Evolutionary conservation across 768 basidiomycete species (phyloP), one percentile per base, ranked within the genome.

Genomic region (Ramaria rubella): DNA sequence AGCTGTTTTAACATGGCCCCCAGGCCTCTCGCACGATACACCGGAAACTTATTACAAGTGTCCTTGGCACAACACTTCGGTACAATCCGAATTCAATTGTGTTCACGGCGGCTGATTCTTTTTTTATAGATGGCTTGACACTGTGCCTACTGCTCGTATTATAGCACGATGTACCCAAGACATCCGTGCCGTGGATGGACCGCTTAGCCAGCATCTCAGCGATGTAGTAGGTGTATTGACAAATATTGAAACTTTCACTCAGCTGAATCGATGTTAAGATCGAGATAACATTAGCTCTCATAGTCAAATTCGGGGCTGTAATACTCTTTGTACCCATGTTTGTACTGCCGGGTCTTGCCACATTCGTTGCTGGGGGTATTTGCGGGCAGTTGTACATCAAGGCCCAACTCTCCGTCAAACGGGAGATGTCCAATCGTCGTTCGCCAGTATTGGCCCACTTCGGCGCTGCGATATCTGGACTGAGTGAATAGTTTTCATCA

Each of bases 151-250:
- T 0, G 77, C 78, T n/a, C 78, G 86, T 4, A 78, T 89, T 50
- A 80, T 86, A 40, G 72, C 82, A 27, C 76, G 85, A 49, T 81
- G 81, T 65, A 87, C 85, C 1, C 79, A 83, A 53, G 86, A 87
- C 63, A 83, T 86, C 21, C 71, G 61, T 44, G 46, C 45, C 68
- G 73, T 76, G 43, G 75, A 76, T 57, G 72, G 67, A 7, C 68
- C 67, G 24, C 23, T 57, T 27, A 45, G 24, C 21, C 21, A 46
- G 6, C 26, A 48, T 29, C 43, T 56, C 26, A 19, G 59, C 31
- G 59, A 59, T 19, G 31, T 26, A 12, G 44, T 55, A 24, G 7
- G 57, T 58, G 52, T 26, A 15, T 21, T 15, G n/a, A n/a, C n/a
- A n/a, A n/a, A n/a, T 26, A n/a, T 24, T 38, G 38, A 2, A n/a